Base-by-base conservation (phyloP, 768 basidiomycete species). In the Clitopilus hobsonii region DNA sequence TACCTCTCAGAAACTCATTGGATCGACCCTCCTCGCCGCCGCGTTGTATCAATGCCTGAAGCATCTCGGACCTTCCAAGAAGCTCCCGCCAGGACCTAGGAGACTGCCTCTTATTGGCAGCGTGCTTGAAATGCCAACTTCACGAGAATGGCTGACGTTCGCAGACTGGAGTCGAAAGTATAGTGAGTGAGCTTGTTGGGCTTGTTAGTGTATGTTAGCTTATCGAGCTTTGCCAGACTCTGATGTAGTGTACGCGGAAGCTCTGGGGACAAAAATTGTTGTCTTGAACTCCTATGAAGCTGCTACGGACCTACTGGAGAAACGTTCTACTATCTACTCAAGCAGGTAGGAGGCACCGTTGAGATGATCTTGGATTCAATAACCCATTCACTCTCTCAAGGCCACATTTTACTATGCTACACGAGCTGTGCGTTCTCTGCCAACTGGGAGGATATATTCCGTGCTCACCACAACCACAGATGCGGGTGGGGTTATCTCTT, bases 91-190 rank as follows among this genome's bases (percentile, higher is more conserved):
- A 29, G 54, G 51, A 10, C 54, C 47, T 2, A 29, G 38, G 18
- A 51, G 57, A 18, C 49, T 51, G 6, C 54, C 54, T 6, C 28
- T 58, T 7, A 54, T 58, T 27, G 57, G 57, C 10, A 55, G 54
- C 32, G 7, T 45, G 4, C 36, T 58, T 14, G 53, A 58, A 20
- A 25, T 58, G 38, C 50, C 51, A 23, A 18, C 49, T 3, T 24
- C 47, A 16, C 27, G 28, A 24, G 32, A 52, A 47, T 58, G 57
- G 45, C 32, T 26, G 6, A 55, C 50, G 3, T 55, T 55, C 25
- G 29, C 38, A 10, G 32, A 38, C 6, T 58, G 54, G 57, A 48
- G 57, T 3, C n/a, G 52, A 49, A 11, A n/a, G 20, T 29, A 59
- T 36, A 23, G 20, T 41, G 48, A 7, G 63, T 10, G 13, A 2